A percentile compares a stretch with the other conserved stretches of the same genome.
phyloP scores from a whole-genome alignment of 106 monocot genomes.

The Posidonia australis region DNA sequence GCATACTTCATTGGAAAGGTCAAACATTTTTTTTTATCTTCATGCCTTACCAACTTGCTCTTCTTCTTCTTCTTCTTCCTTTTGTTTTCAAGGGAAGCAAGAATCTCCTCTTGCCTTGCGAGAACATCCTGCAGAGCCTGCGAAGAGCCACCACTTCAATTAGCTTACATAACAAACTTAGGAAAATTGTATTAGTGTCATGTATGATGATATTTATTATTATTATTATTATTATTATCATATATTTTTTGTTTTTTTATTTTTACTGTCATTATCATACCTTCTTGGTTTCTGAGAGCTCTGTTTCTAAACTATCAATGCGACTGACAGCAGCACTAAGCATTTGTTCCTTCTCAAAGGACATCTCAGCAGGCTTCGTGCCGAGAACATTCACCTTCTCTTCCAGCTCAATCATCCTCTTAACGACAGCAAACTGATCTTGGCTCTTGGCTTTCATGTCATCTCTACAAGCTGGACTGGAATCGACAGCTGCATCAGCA shows the following conservation, averaged over 20 bases:
- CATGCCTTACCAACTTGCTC: constrained; percentile 12
- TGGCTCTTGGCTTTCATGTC: background rate
- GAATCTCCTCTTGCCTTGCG: constrained; percentile 8
- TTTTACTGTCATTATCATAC: background rate
- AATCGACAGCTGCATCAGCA: background rate
- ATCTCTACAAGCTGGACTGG: background rate
- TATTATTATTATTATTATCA: background rate
- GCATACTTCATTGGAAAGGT: background rate
- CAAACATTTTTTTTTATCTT: too few relatives aligned
- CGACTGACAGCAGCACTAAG: constrained; percentile 14
- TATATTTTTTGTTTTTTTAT: background rate
- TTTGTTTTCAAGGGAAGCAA: constrained; percentile 14
- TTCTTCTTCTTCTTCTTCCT: constrained; percentile 19
- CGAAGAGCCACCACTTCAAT: too few relatives aligned
- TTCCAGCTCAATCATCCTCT: constrained; percentile 19
- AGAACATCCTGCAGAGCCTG: constrained; percentile 16
- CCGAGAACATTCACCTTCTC: constrained; percentile 15
- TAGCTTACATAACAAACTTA: too few relatives aligned
- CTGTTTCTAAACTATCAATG: constrained; percentile 10
- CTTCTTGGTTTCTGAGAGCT: constrained; percentile 23
- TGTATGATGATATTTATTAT: too few relatives aligned
- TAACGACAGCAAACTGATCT: constrained; percentile 2
- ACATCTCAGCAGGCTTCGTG: constrained; percentile 16
- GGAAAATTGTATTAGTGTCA: too few relatives aligned
- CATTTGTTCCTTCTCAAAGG: constrained; percentile 24